phyloP scores from a whole-genome alignment of 352 stramenopile species.

The Phytophthora fragariae region DNA sequence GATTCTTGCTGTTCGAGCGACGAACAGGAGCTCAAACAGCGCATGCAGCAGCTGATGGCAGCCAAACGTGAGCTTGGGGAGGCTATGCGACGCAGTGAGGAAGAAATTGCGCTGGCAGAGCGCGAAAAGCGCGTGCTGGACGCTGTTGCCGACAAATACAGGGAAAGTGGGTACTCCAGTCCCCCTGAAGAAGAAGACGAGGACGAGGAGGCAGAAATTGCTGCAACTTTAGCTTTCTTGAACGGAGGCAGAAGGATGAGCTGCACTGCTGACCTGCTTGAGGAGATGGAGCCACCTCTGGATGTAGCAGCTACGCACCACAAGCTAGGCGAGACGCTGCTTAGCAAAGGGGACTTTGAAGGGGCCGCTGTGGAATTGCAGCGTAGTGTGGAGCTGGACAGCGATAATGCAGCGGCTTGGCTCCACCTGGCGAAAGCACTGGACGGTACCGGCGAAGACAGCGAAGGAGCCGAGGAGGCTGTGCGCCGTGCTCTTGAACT shows the following conservation, averaged over 20 bases:
- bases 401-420: slow-evolving; percentile 49
- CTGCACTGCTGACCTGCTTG: slow-evolving; percentile 28
- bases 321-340: slow-evolving; percentile 56
- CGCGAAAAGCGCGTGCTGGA: slow-evolving; percentile 48
- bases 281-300: slow-evolving; percentile 43
- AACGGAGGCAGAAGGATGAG: slow-evolving; percentile 33
- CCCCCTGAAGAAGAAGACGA: slow-evolving; percentile 30
- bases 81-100: slow-evolving; percentile 46
- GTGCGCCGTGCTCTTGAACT: slow-evolving; percentile 57
- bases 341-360: slow-evolving; percentile 55
- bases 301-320: slow-evolving; percentile 60
- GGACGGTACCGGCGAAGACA: slow-evolving; percentile 52
- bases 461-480: slow-evolving; percentile 52
- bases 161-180: slow-evolving; percentile 41
- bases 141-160: slow-evolving; percentile 41
- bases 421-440: slow-evolving; percentile 71
- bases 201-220: slow-evolving; percentile 38
- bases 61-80: slow-evolving; percentile 51
- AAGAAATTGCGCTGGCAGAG: slow-evolving; percentile 38
- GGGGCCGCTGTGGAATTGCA: slow-evolving; percentile 51
- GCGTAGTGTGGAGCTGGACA: slow-evolving; percentile 49
- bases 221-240: slow-evolving; percentile 35
- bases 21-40: slow-evolving; percentile 51
- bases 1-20: slow-evolving; percentile 42
- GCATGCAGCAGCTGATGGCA: slow-evolving; percentile 46